phyloP scores from a whole-genome alignment of 1,284 basidiomycete species.

The Puccinia brachypodii region DNA sequence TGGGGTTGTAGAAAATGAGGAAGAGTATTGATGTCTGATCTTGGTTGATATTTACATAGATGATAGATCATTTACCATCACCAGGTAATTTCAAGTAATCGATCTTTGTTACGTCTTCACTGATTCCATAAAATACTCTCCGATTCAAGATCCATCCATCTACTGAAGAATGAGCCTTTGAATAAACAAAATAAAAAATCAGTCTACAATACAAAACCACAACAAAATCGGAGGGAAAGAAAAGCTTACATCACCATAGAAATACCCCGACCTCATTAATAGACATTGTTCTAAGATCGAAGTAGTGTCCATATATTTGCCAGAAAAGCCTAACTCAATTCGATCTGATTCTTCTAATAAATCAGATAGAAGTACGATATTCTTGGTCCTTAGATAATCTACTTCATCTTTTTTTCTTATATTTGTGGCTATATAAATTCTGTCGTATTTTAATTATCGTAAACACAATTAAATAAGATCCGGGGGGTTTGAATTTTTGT shows the following conservation, averaged over 20 bases:
- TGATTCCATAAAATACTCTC: constrained; percentile 26
- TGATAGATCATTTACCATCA: constrained; percentile 27
- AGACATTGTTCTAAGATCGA: constrained; percentile 40
- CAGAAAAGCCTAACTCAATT: constrained; percentile 17
- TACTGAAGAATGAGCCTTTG: constrained; percentile 45
- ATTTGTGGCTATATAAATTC: constrained; percentile 44
- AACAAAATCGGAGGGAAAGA: not conserved
- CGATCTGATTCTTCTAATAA: constrained; percentile 33
- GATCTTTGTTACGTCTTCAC: constrained; percentile 37
- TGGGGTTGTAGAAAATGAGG: too few relatives aligned
- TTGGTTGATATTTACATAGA: too few relatives aligned
- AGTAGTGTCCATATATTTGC: constrained; percentile 30
- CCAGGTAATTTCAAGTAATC: constrained; percentile 43
- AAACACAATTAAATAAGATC: not conserved
- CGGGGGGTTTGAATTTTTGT: too few relatives aligned
- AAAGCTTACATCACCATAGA: constrained; percentile 40
- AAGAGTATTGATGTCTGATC: too few relatives aligned
- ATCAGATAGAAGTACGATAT: constrained; percentile 36
- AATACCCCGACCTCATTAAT: constrained; percentile 36
- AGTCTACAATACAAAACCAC: not conserved
- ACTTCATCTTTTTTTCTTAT: constrained; percentile 17
- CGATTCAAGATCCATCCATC: constrained; percentile 41
- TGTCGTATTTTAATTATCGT: not conserved
- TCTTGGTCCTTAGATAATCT: constrained; percentile 11
- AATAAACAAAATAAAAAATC: not conserved